Evolutionary conservation across 495 filamentous ascomycete species (phyloP).

Genomic region (Podospora pseudocomata): DNA sequence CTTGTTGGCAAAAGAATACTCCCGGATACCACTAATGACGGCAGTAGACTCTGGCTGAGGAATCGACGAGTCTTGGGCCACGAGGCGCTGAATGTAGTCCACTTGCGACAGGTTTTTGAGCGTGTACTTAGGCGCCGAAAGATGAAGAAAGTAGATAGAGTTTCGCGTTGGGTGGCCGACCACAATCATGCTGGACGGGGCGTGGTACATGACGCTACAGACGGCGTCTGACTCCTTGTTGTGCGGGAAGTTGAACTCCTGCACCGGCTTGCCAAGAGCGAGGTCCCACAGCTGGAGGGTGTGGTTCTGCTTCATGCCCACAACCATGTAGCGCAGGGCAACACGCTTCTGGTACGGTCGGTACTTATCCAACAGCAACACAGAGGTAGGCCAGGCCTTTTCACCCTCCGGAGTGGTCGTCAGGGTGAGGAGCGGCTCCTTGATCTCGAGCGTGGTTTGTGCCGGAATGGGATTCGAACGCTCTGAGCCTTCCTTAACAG

Average conservation of each 20-base stretch:
- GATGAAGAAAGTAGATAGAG: constrained; percentile 91
- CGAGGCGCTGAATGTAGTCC: constrained; percentile 72
- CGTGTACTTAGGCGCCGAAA: constrained; percentile 89
- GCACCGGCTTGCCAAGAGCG: constrained; percentile 86
- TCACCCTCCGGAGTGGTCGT: constrained; percentile 72
- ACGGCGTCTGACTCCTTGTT: constrained; percentile 95
- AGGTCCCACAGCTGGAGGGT: constrained; percentile 99
- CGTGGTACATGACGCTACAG: constrained; percentile 92
- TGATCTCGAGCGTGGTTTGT: constrained; percentile 63
- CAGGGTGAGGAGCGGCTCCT: constrained; percentile 71
- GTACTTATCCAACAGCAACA: constrained; percentile 92
- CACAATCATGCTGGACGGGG: constrained; percentile 82
- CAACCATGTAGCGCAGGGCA: constrained; percentile 87
- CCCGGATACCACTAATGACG: constrained; percentile 89
- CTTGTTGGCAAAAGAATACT: constrained; percentile 87
- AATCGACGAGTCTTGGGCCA: constrained; percentile 65
- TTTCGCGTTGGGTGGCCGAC: constrained; percentile 96
- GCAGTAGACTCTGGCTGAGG: constrained; percentile 88
- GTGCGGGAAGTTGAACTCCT: constrained; percentile 95
- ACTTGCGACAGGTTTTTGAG: constrained; percentile 79
- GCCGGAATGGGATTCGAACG: constrained; percentile 47
- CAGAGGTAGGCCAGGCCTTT: constrained; percentile 92
- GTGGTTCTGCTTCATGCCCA: constrained; percentile 99
- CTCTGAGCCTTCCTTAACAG: constrained; percentile 53
- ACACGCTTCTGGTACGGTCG: constrained; percentile 81